Evolutionary conservation across 108 stramenopile genomes (phyloP).

Genomic region (Epipyxis sp.): DNA sequence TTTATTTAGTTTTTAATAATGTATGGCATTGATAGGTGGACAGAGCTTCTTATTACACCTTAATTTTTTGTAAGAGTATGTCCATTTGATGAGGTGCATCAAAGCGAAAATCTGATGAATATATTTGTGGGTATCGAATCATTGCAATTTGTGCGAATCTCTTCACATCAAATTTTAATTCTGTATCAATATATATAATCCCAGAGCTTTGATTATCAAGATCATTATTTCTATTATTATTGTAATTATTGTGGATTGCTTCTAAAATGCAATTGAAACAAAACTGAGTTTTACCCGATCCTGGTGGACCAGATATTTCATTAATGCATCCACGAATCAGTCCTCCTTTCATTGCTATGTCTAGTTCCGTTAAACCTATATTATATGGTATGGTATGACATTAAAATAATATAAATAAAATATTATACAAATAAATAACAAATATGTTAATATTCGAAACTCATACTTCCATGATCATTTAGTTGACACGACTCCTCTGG

Average conservation of each 20-base stretch:
- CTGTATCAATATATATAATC: conserved; percentile 24
- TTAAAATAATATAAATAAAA: not conserved
- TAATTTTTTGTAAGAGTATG: not conserved
- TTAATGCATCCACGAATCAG: not conserved
- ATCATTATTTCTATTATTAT: not conserved
- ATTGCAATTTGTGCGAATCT: not conserved
- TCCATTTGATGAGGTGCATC: conserved; percentile 16
- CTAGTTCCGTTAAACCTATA: not conserved
- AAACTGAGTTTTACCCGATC: conserved; percentile 26
- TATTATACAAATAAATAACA: not conserved
- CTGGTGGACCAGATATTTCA: conserved; percentile 19
- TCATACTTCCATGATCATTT: too few relatives aligned
- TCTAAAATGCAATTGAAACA: conserved; percentile 4
- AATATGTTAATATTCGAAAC: not conserved
- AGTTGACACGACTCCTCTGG: too few relatives aligned
- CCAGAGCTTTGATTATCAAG: not conserved
- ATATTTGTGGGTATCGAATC: not conserved
- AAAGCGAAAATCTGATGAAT: not conserved
- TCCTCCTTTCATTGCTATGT: conserved; percentile 6
- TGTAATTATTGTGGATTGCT: not conserved
- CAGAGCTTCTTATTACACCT: not conserved
- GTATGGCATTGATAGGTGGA: too few relatives aligned
- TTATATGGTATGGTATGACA: not conserved
- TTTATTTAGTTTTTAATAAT: too few relatives aligned
- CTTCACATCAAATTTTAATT: not conserved